phyloP scores from a whole-genome alignment of 1,284 basidiomycete species.

The Cryptococcus sp. region DNA sequence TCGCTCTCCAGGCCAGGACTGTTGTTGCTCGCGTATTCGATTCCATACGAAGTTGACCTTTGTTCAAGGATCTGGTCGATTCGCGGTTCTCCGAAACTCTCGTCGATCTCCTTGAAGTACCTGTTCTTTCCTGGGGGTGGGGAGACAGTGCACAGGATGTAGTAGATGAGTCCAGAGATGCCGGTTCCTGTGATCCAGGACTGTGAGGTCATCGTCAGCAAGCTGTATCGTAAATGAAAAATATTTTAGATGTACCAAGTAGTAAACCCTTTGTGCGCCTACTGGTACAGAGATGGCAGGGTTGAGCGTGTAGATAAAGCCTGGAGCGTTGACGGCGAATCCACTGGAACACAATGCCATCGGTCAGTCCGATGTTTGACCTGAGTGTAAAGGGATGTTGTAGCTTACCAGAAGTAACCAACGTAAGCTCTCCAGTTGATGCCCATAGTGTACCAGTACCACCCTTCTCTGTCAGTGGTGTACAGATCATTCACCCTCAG shows the following conservation, averaged over 20 bases:
- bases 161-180: constrained; percentile 67
- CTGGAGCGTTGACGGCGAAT: constrained; percentile 79
- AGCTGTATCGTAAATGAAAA: not conserved
- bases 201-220: constrained; percentile 23
- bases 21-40: too few relatives aligned
- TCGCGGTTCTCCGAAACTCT: constrained; percentile 23
- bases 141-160: constrained; percentile 60
- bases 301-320: constrained; percentile 53
- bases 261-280: constrained; percentile 67
- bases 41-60: too few relatives aligned
- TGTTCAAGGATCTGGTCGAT: constrained; percentile 7
- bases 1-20: too few relatives aligned
- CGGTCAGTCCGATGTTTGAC: not conserved
- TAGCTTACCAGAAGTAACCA: constrained; percentile 37
- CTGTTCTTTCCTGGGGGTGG: constrained; percentile 61
- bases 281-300: constrained; percentile 62
- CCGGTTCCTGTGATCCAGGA: constrained; percentile 78
- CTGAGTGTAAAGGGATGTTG: not conserved
- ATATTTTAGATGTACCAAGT: constrained; percentile 51
- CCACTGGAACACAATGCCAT: constrained; percentile 64
- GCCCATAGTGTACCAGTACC: constrained; percentile 76
- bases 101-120: constrained; percentile 66
- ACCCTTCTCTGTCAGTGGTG: constrained; percentile 59
- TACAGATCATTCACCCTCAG: constrained; percentile 74
- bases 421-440: constrained; percentile 65